phyloP scores from a whole-genome alignment of 768 basidiomycete species.

The Calvatia gigantea region DNA sequence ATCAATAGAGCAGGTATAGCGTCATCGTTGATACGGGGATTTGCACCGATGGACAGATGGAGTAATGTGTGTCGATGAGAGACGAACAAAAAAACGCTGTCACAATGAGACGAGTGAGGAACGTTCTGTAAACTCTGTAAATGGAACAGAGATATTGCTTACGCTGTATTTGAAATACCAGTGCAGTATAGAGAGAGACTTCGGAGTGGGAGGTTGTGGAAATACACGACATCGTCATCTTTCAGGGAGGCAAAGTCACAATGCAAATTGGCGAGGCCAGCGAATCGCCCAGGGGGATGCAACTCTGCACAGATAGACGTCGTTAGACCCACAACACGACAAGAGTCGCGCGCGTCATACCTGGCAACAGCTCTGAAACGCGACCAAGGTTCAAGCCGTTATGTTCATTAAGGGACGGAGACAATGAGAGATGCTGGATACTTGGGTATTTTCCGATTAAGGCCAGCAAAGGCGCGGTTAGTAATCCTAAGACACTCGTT shows the following conservation, averaged over 20 bases:
- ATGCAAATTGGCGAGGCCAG: neutral
- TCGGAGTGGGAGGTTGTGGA: conserved; percentile 3
- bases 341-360: neutral
- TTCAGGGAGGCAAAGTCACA: neutral
- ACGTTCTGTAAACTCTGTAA: neutral
- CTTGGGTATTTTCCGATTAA: conserved; percentile 40
- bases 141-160: conserved; percentile 15
- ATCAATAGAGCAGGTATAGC: conserved; percentile 51
- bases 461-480: conserved; percentile 44
- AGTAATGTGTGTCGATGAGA: conserved; percentile 51
- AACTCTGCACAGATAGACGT: neutral
- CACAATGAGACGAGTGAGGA: neutral
- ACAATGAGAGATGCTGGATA: conserved; percentile 47
- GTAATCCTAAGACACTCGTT: conserved; percentile 39
- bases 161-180: conserved; percentile 63
- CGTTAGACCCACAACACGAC: neutral
- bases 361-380: conserved; percentile 34
- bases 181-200: conserved; percentile 30
- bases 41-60: conserved; percentile 49
- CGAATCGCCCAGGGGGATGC: conserved; percentile 1
- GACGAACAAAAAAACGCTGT: conserved; percentile 55
- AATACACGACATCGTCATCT: conserved; percentile 1
- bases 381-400: conserved; percentile 43
- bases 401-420: conserved; percentile 40
- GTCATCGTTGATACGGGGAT: conserved; percentile 53